phyloP scores from a whole-genome alignment of 306 rosid species.

The Cucumis hystrix region DNA sequence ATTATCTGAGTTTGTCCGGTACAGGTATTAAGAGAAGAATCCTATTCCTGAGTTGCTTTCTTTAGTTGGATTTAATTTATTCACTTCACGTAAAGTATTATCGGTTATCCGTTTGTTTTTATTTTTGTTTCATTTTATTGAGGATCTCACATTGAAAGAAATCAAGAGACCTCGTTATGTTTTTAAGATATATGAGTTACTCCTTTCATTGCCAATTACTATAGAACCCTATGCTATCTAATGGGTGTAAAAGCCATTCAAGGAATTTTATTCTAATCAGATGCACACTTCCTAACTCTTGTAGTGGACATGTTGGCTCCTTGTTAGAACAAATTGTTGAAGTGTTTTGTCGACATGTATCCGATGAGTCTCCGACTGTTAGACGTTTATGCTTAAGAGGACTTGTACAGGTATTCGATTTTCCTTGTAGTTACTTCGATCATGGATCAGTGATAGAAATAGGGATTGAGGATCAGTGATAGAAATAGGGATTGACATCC shows the following conservation, averaged over 20 bases:
- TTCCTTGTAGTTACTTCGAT: not conserved
- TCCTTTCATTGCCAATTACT: no score
- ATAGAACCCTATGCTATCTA: no score
- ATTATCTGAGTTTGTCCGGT: slow-evolving; percentile 81
- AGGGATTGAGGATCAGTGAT: not conserved
- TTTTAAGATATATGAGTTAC: no score
- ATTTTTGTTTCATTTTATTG: not conserved
- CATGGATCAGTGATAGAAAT: not conserved
- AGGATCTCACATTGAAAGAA: no score
- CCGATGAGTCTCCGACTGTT: slow-evolving; percentile 85
- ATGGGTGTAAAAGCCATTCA: not conserved
- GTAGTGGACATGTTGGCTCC: slow-evolving; percentile 65
- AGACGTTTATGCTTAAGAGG: slow-evolving; percentile 92
- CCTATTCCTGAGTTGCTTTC: not conserved
- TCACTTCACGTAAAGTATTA: not conserved
- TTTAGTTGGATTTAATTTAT: not conserved
- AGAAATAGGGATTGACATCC: not conserved
- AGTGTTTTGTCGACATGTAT: slow-evolving; percentile 68
- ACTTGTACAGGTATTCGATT: slow-evolving; percentile 58
- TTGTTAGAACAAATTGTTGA: slow-evolving; percentile 83
- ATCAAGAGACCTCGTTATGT: no score
- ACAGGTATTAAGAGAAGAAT: slow-evolving; percentile 39
- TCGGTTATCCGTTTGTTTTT: not conserved
- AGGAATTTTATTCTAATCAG: not conserved
- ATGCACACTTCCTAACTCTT: slow-evolving; percentile 16